A percentile compares a stretch with the other conserved stretches of the same genome.
phyloP scores from a whole-genome alignment of 768 basidiomycete genomes.

The Tubosaeta brunneosetosa region DNA sequence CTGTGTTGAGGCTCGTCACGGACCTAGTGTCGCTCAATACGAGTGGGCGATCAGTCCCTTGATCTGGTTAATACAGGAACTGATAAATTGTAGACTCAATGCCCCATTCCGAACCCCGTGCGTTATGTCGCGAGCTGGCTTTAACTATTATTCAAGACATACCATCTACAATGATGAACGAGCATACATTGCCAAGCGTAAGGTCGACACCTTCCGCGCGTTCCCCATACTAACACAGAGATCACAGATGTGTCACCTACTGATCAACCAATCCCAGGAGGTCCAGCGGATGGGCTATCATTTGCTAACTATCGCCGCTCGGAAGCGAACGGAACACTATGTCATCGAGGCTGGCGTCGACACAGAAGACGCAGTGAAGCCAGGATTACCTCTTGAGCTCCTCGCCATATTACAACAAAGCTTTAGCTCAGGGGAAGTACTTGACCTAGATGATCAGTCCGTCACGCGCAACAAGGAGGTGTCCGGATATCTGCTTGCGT shows the following conservation, averaged over 20 bases:
- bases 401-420: slow-evolving; percentile 54
- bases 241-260: slow-evolving; percentile 71
- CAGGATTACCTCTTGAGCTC: slow-evolving; percentile 63
- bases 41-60: slow-evolving; percentile 38
- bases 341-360: slow-evolving; percentile 87
- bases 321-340: slow-evolving; percentile 72
- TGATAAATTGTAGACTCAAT: slow-evolving; percentile 8
- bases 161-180: slow-evolving; percentile 56
- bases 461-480: slow-evolving; percentile 33
- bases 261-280: slow-evolving; percentile 55
- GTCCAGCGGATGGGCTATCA: slow-evolving; percentile 79
- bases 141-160: slow-evolving; percentile 66
- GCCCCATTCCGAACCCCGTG: slow-evolving; percentile 51
- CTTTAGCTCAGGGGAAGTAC: slow-evolving; percentile 37
- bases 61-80: background rate
- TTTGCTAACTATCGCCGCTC: slow-evolving; percentile 64
- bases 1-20: slow-evolving; percentile 54
- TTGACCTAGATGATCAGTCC: slow-evolving; percentile 39
- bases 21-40: slow-evolving; percentile 51
- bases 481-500: slow-evolving; percentile 72
- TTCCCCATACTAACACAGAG: background rate
- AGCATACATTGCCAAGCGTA: slow-evolving; percentile 63
- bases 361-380: slow-evolving; percentile 48
- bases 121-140: slow-evolving; percentile 62
- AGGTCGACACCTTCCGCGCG: slow-evolving; percentile 6